These are phyloP conservation scores for Candida koratica DNA, from an alignment of 805 yeast species.

Conservation along the genomic window DNA sequence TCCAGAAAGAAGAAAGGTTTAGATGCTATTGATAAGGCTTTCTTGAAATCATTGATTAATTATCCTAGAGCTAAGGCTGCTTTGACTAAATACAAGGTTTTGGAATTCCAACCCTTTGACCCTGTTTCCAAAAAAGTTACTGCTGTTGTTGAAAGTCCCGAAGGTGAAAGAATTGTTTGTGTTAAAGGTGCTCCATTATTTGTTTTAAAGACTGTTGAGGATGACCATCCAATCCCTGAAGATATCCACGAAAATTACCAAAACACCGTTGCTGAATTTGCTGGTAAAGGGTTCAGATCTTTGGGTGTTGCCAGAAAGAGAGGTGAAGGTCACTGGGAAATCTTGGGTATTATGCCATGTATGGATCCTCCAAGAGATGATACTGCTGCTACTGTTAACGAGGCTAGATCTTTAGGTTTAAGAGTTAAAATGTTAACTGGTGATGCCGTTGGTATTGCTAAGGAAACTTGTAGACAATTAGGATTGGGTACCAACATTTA, in stretches of 20 bases:
- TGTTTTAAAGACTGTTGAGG: slow-evolving; percentile 94
- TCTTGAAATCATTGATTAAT: slow-evolving; percentile 80
- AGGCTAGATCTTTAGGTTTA: slow-evolving; percentile 87
- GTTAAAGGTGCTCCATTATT: slow-evolving; percentile 98
- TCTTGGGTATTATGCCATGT: slow-evolving; percentile 96
- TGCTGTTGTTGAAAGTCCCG: slow-evolving; percentile 93
- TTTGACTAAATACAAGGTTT: slow-evolving; percentile 87
- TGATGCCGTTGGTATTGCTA: slow-evolving; percentile 98
- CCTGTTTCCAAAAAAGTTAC: slow-evolving; percentile 97
- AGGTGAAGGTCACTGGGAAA: slow-evolving; percentile 98
- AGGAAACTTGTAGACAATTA: slow-evolving; percentile 96
- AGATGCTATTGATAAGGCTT: slow-evolving; percentile 96
- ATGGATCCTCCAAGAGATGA: slow-evolving; percentile 99
- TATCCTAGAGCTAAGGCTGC: slow-evolving; percentile 94
- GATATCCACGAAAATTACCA: slow-evolving; percentile 91
- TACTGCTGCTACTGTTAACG: slow-evolving; percentile 90
- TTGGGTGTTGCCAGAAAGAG: slow-evolving; percentile 98
- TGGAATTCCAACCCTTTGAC: slow-evolving; percentile 96
- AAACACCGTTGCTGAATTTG: slow-evolving; percentile 96
- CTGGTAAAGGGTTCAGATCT: slow-evolving; percentile 97
- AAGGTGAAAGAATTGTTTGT: slow-evolving; percentile 91
- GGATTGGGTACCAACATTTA: slow-evolving; percentile 95
- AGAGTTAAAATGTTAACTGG: slow-evolving; percentile 98
- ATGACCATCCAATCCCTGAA: slow-evolving; percentile 94
- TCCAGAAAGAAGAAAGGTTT: slow-evolving; percentile 97